A percentile compares a stretch with the other conserved stretches of the same genome.
phyloP scores from a whole-genome alignment of 148 eudicot species.

The Spergularia marina region DNA sequence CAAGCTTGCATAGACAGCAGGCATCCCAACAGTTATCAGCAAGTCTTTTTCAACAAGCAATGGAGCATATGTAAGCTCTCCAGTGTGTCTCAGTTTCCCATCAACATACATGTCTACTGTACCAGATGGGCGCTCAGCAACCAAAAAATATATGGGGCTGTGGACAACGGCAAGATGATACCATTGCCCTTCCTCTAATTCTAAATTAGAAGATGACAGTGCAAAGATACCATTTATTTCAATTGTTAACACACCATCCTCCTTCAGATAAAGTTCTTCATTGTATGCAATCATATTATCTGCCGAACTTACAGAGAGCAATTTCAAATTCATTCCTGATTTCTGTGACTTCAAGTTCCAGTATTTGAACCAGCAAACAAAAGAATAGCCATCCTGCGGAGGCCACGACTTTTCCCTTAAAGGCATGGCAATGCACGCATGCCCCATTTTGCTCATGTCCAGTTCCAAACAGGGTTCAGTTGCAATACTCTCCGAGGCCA shows the following conservation, averaged over 20 bases:
- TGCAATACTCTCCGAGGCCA: slow-evolving; percentile 57
- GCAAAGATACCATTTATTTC: slow-evolving; percentile 62
- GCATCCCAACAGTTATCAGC: slow-evolving; percentile 77
- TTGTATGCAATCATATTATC: slow-evolving; percentile 49
- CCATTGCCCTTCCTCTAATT: slow-evolving; percentile 83
- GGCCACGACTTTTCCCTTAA: slow-evolving; percentile 88
- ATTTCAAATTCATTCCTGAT: slow-evolving; percentile 45
- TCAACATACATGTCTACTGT: slow-evolving; percentile 71
- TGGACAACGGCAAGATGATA: slow-evolving; percentile 88
- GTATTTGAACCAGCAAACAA: slow-evolving; percentile 87
- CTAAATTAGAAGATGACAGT: slow-evolving; percentile 63
- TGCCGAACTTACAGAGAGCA: slow-evolving; percentile 71
- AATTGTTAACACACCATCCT: slow-evolving; percentile 71
- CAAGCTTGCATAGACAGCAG: slow-evolving; percentile 51
- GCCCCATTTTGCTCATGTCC: slow-evolving; percentile 86
- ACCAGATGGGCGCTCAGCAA: slow-evolving; percentile 69
- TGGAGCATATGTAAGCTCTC: slow-evolving; percentile 71
- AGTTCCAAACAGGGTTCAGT: slow-evolving; percentile 80
- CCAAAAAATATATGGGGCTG: slow-evolving; percentile 75
- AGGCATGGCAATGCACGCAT: slow-evolving; percentile 77
- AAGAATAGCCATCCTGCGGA: slow-evolving; percentile 86
- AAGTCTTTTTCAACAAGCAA: slow-evolving; percentile 63
- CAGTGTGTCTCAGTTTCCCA: slow-evolving; percentile 76
- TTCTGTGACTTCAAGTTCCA: slow-evolving; percentile 54
- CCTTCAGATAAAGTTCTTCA: slow-evolving; percentile 76